Evolutionary conservation across 2,329 filamentous ascomycete species (phyloP), one percentile per base, ranked within the genome.

Genomic region (Metarhizium sp.): DNA sequence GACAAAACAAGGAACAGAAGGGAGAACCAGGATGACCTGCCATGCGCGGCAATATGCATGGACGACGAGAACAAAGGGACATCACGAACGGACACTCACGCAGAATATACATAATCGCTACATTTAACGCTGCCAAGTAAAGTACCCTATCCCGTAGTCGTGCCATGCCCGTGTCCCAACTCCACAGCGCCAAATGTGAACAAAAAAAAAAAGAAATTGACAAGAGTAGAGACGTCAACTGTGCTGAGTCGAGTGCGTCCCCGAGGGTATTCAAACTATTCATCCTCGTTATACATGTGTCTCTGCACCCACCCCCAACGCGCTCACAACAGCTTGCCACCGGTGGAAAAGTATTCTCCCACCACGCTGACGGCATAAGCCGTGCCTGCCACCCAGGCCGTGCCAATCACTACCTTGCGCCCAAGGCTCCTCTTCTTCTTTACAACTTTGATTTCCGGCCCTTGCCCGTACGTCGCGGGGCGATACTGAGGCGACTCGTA

Each of bases 361-460:
- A 82, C 70, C 14, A 83, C 75, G 8, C 83, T 82, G 20, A 81
- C 69, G 1, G 76, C 77, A 62, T 86, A 88, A 1, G 78, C 77
- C 2, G 78, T 68, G 1, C 77, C 81, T 1, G 75, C 80, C 2
- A 82, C 70, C 68, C 77, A 81, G 0, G 72, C 73, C 2, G 80
- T 81, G 0, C 81, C 80, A 0, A 83, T 59, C 2, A 80, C 58
- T 25, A 82, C 61, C 59, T 77, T 78, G 63, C 76, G 79, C 0
- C 70, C 73, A 1, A 77, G 57, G 25, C 70, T 64, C 56, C 68
- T 71, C 63, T 69, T 74, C 65, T 70, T 75, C 50, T 61, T 59
- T 76, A 53, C 79, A 14, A 29, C 74, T 20, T 52, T 43, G 14
- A 36, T 29, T 16, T 55, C 43, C 30, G 46, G 13, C 2, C 34